Evolutionary conservation across 106 monocot genomes (phyloP).

Genomic region (Phalaenopsis equestris): DNA sequence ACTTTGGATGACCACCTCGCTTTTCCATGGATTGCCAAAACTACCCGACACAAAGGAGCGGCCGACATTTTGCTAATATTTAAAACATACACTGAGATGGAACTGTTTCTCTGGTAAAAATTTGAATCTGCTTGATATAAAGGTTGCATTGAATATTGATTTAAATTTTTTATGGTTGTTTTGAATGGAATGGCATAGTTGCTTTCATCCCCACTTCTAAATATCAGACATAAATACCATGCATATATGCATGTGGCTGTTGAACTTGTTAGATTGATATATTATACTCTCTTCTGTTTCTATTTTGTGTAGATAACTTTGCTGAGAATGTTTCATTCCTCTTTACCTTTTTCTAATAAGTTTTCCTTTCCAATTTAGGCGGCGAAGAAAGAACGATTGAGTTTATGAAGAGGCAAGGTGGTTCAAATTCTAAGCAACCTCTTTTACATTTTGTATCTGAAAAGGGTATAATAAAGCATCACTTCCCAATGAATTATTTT

Average conservation of each 20-base stretch:
- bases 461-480: constrained; percentile 80
- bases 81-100: too few species aligned
- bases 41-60: too few species aligned
- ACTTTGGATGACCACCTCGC: too few species aligned
- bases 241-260: not conserved
- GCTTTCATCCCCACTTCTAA: not conserved
- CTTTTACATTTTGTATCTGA: constrained; percentile 38
- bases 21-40: too few species aligned
- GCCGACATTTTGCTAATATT: too few species aligned
- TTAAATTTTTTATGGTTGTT: not conserved
- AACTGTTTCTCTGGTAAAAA: too few species aligned
- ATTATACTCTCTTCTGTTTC: not conserved
- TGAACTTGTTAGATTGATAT: not conserved
- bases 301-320: not conserved
- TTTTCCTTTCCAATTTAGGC: constrained; percentile 31
- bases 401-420: constrained; percentile 80
- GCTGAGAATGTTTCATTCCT: not conserved
- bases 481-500: constrained; percentile 78
- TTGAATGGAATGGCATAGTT: not conserved
- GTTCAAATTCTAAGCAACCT: constrained; percentile 44
- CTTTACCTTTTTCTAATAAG: constrained; percentile 5
- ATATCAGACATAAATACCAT: not conserved
- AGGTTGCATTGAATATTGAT: not conserved
- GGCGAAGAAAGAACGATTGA: constrained; percentile 89
- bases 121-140: not conserved